A percentile compares a stretch with the other conserved stretches of the same genome.
phyloP scores from a whole-genome alignment of 1,139 yeast genomes.

The Hyphopichia buzzinii region DNA sequence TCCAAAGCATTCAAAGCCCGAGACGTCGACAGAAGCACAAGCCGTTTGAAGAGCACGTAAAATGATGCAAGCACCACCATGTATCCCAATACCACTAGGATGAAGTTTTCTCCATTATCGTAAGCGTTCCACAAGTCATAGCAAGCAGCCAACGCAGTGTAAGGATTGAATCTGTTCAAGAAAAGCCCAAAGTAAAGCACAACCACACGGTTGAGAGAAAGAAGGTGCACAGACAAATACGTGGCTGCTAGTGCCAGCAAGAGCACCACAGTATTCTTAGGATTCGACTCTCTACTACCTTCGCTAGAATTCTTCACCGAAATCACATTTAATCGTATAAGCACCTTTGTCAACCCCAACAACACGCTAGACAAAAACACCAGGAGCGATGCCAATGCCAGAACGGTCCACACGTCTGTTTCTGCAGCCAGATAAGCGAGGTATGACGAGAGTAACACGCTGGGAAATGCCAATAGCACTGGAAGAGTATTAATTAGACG shows the following conservation, averaged over 20 bases:
- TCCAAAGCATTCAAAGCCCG: constrained; percentile 3
- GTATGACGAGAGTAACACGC: constrained; percentile 21
- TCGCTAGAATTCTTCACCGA: constrained; percentile 2
- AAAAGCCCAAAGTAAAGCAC: constrained; percentile 27
- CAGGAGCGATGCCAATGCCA: constrained; percentile 8
- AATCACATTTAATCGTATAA: constrained; percentile 4
- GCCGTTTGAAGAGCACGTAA: constrained; percentile 13
- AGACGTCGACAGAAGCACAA: constrained; percentile 5
- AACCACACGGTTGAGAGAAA: constrained; percentile 21
- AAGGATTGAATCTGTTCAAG: constrained; percentile 25
- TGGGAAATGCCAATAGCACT: constrained; percentile 25
- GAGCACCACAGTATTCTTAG: background rate
- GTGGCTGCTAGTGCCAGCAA: constrained; percentile 5
- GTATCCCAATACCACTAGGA: constrained; percentile 17
- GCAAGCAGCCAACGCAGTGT: constrained; percentile 23
- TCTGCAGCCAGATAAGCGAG: constrained; percentile 11
- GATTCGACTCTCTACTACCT: background rate
- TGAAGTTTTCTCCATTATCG: constrained; percentile 2
- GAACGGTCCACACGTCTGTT: background rate
- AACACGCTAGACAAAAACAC: constrained; percentile 16
- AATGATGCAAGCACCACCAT: constrained; percentile 15
- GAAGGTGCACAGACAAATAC: constrained; percentile 15
- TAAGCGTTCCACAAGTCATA: constrained; percentile 18
- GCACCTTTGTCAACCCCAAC: constrained; percentile 9
- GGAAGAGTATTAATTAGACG: constrained; percentile 25